phyloP scores from a whole-genome alignment of 371 early-diverging fungal species.

The Mucor circinelloides region DNA sequence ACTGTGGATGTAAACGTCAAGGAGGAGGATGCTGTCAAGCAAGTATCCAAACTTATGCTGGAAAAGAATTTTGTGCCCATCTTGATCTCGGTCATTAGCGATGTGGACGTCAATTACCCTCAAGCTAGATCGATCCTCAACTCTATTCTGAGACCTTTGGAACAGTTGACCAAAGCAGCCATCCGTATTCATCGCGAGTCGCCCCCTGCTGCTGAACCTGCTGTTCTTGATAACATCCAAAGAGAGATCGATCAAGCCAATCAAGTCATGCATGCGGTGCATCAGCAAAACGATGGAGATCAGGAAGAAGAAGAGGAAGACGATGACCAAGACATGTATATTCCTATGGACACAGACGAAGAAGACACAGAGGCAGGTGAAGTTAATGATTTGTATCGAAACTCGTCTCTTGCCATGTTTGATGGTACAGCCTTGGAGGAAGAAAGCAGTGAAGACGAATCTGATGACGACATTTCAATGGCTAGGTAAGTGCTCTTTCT shows the following conservation, averaged over 20 bases:
- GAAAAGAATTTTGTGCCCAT: conserved; percentile 84
- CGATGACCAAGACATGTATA: conserved; percentile 11
- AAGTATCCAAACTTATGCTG: conserved; percentile 81
- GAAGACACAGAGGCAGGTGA: conserved; percentile 30
- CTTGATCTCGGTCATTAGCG: conserved; percentile 74
- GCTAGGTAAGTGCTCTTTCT: conserved; percentile 14
- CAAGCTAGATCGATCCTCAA: conserved; percentile 73
- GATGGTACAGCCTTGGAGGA: conserved; percentile 29
- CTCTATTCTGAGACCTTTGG: conserved; percentile 83
- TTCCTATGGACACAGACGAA: conserved; percentile 29
- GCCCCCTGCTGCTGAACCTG: neutral
- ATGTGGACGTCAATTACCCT: conserved; percentile 90
- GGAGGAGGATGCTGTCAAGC: conserved; percentile 57
- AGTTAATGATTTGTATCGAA: conserved; percentile 23
- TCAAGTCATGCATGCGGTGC: neutral
- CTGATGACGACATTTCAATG: conserved; percentile 33
- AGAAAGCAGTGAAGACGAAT: conserved; percentile 5
- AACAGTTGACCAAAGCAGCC: conserved; percentile 75
- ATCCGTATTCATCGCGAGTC: conserved; percentile 11
- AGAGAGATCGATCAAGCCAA: neutral
- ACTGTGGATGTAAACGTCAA: conserved; percentile 10
- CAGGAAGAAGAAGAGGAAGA: conserved; percentile 5
- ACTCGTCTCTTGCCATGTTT: conserved; percentile 30
- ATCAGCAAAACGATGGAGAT: neutral
- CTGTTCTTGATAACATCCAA: neutral